Percentiles rank a stretch among this genome's conserved stretches.
Conservation (phyloP, 805 yeast species). For the Lachancea cidri region DNA sequence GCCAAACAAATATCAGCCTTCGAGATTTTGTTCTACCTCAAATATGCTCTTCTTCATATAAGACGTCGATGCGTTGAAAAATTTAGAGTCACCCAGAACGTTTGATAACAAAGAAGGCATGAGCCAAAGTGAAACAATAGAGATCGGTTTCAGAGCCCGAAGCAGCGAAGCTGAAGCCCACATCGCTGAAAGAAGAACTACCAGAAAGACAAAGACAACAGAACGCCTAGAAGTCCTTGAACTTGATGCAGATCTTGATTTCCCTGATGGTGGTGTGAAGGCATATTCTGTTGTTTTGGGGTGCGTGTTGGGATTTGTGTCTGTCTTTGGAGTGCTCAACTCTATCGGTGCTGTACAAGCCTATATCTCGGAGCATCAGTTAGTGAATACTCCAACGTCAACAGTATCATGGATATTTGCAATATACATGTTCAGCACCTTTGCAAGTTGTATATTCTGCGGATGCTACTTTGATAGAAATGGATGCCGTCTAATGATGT, state of each 20-base stretch:
- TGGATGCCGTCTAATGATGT: slow-evolving; percentile 38
- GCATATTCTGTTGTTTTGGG: slow-evolving; percentile 55
- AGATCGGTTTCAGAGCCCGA: too few relatives aligned
- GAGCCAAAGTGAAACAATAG: too few relatives aligned
- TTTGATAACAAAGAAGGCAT: too few relatives aligned
- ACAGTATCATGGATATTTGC: slow-evolving; percentile 54
- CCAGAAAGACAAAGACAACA: neutral
- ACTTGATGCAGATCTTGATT: slow-evolving; percentile 14
- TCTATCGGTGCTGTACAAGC: slow-evolving; percentile 59
- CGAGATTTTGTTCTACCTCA: too few relatives aligned
- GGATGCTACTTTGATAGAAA: slow-evolving; percentile 44
- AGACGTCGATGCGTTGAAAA: too few relatives aligned
- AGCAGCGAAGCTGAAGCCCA: too few relatives aligned
- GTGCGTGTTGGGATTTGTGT: slow-evolving; percentile 47
- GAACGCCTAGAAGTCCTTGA: slow-evolving; percentile 1
- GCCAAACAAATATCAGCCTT: too few relatives aligned
- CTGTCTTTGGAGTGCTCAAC: slow-evolving; percentile 52
- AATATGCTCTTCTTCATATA: too few relatives aligned
- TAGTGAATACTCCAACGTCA: slow-evolving; percentile 40
- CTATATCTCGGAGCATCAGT: slow-evolving; percentile 49
- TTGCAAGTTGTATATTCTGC: slow-evolving; percentile 35
- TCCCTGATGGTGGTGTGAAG: slow-evolving; percentile 51
- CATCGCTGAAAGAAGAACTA: too few relatives aligned
- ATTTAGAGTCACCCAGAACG: too few relatives aligned
- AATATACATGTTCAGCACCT: slow-evolving; percentile 26